A percentile compares a stretch with the other conserved stretches of the same genome.
phyloP scores from a whole-genome alignment of 495 filamentous ascomycete species.

The Daldinia bambusicola region DNA sequence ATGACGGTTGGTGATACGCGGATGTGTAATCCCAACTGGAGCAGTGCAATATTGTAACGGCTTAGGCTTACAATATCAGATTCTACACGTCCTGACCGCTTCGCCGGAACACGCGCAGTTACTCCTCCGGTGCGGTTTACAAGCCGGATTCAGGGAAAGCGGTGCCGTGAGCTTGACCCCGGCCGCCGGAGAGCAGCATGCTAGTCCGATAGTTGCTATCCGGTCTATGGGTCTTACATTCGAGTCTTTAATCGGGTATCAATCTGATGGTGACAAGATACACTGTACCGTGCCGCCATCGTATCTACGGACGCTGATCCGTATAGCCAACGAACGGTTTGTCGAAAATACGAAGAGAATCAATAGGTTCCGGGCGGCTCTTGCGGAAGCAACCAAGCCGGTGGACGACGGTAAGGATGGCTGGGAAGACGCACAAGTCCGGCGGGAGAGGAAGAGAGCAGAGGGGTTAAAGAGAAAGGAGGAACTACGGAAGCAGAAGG shows the following conservation, averaged over 20 bases:
- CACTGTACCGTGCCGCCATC: slow-evolving; percentile 61
- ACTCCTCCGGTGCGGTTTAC: slow-evolving; percentile 76
- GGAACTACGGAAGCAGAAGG: slow-evolving; percentile 41
- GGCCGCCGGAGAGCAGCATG: slow-evolving; percentile 53
- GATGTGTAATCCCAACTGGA: background rate
- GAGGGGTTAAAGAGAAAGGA: slow-evolving; percentile 67
- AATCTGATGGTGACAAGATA: slow-evolving; percentile 39
- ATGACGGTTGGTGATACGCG: background rate
- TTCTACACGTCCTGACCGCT: slow-evolving; percentile 84
- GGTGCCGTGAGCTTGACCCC: slow-evolving; percentile 67
- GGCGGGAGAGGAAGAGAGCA: slow-evolving; percentile 68
- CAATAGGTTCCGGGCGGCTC: slow-evolving; percentile 63
- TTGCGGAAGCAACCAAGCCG: slow-evolving; percentile 51
- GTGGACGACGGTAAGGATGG: slow-evolving; percentile 41
- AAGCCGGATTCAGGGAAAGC: slow-evolving; percentile 88
- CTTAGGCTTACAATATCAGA: slow-evolving; percentile 61
- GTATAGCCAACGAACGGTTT: slow-evolving; percentile 81
- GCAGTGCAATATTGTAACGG: background rate
- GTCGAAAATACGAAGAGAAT: slow-evolving; percentile 76
- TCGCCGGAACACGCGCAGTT: slow-evolving; percentile 75
- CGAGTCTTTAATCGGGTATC: slow-evolving; percentile 78
- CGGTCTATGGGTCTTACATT: slow-evolving; percentile 81
- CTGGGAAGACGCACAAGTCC: slow-evolving; percentile 68
- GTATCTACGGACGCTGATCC: slow-evolving; percentile 71
- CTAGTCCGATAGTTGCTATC: slow-evolving; percentile 79